Base-by-base conservation (phyloP, 768 basidiomycete species). In the Hirschioporus abietinus region DNA sequence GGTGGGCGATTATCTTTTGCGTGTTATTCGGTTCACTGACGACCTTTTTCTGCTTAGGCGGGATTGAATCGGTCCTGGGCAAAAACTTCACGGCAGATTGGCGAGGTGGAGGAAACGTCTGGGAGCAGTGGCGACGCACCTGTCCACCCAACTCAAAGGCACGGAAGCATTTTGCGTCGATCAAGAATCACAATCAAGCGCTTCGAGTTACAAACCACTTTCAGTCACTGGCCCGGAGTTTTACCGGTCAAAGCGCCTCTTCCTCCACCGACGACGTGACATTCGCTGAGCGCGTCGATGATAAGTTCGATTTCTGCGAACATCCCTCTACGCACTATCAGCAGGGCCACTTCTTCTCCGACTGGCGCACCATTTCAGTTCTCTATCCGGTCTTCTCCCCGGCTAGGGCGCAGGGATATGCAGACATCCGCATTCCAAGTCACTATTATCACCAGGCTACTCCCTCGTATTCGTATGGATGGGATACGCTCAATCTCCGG, bases 331-430 rank as follows among this genome's bases (percentile, higher is more conserved):
- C 91, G 23, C 95, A 90, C 70, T 88, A 91, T 72, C 83, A 84
- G 30, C 97, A 99, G 74, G 95, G 96, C 12, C 95, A 95, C 76
- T 98, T 97, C 77, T 99, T 97, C 84, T 93, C 93, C 20, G 96
- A 99, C 76, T 97, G 94, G 92, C 82, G 96, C 24, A 91, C 90
- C 0, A 88, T 98, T 66, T 86, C 91, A 12, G 86, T 86, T 0
- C 82, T 96, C n/a, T 96, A 93, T 76, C 97, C 97, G 7, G 86
- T 99, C 26, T 92, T 99, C 77, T 95, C 94, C 1, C 95, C 96
- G 1, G 92, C 95, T 0, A 94, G 91, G 72, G 88, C 90, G 0
- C 80, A 81, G 52, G 95, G 97, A 0, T 98, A 90, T 74, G 79
- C 87, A 69, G 97, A 99, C 73, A 92, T 99, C 70, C 83, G 92